phyloP scores from a whole-genome alignment of 768 basidiomycete species.

The Suillus americanus region DNA sequence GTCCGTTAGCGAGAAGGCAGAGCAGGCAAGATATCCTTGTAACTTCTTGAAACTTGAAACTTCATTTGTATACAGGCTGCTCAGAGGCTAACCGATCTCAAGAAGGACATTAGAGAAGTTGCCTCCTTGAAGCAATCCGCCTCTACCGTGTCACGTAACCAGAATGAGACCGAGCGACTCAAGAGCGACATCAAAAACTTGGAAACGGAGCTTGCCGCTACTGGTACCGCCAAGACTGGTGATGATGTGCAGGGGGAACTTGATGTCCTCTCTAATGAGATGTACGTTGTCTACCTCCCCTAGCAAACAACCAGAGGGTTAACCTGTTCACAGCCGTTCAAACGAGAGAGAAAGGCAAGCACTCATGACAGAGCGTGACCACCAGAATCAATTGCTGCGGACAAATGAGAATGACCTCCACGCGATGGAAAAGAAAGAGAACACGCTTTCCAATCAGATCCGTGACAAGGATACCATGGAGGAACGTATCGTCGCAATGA shows the following conservation, averaged over 20 bases:
- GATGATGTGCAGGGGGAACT: slow-evolving; percentile 86
- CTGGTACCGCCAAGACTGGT: slow-evolving; percentile 77
- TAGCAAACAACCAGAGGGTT: not conserved
- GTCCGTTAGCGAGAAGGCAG: slow-evolving; percentile 48
- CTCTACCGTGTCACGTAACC: slow-evolving; percentile 54
- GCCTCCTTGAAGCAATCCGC: slow-evolving; percentile 60
- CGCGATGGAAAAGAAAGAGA: slow-evolving; percentile 59
- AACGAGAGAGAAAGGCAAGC: slow-evolving; percentile 63
- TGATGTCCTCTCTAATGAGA: slow-evolving; percentile 54
- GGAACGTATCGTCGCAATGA: slow-evolving; percentile 56
- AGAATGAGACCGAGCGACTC: slow-evolving; percentile 58
- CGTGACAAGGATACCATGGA: slow-evolving; percentile 59
- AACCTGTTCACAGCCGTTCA: slow-evolving; percentile 48
- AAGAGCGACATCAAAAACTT: slow-evolving; percentile 59
- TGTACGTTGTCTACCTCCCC: slow-evolving; percentile 49
- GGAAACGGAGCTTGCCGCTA: slow-evolving; percentile 66
- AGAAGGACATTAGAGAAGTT: slow-evolving; percentile 62
- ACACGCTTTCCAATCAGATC: slow-evolving; percentile 53
- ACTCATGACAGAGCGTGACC: slow-evolving; percentile 61
- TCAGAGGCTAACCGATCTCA: slow-evolving; percentile 51
- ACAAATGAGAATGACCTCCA: slow-evolving; percentile 62
- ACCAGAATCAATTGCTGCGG: slow-evolving; percentile 50
- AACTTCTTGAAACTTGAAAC: slow-evolving; percentile 4
- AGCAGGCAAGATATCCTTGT: slow-evolving; percentile 49
- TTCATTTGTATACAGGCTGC: slow-evolving; percentile 39